phyloP scores from a whole-genome alignment of 306 rosid species.

The Inga oerstediana region DNA sequence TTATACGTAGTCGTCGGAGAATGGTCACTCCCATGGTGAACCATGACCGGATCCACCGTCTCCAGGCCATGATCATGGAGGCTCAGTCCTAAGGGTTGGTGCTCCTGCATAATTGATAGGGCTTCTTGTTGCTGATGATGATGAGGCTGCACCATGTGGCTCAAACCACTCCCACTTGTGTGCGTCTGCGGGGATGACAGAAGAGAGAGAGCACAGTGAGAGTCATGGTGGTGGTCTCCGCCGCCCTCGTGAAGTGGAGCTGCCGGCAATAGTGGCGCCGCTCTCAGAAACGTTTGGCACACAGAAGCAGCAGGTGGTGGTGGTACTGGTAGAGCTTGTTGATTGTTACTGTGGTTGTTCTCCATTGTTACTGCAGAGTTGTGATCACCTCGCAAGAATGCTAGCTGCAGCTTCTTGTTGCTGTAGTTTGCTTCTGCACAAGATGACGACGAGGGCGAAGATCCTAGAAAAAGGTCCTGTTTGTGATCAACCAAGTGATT shows the following conservation, averaged over 20 bases:
- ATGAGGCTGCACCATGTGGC: constrained; percentile 51
- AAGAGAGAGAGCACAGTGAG: constrained; percentile 99
- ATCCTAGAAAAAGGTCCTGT: constrained; percentile 58
- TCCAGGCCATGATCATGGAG: constrained; percentile 55
- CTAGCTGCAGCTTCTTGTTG: background rate
- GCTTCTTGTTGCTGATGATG: constrained; percentile 38
- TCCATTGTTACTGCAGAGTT: background rate
- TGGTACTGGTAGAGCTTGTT: background rate
- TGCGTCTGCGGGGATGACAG: constrained; percentile 94
- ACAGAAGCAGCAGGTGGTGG: constrained; percentile 30
- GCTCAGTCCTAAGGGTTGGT: constrained; percentile 52
- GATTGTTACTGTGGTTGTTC: background rate
- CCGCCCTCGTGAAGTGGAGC: constrained; percentile 38
- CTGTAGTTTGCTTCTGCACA: background rate
- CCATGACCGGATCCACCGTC: constrained; percentile 64
- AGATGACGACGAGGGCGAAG: constrained; percentile 46
- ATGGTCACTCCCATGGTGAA: constrained; percentile 49
- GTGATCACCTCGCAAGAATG: constrained; percentile 1
- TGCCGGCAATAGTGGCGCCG: background rate
- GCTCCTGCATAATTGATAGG: constrained; percentile 62
- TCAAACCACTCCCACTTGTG: constrained; percentile 56
- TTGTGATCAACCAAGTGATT: constrained; percentile 40
- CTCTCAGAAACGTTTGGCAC: constrained; percentile 45
- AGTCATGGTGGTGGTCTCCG: constrained; percentile 34
- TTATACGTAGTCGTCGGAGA: constrained; percentile 62